Evolutionary conservation across 371 early-diverging fungal genomes (phyloP).

Genomic region (Mucor lusitanicus): DNA sequence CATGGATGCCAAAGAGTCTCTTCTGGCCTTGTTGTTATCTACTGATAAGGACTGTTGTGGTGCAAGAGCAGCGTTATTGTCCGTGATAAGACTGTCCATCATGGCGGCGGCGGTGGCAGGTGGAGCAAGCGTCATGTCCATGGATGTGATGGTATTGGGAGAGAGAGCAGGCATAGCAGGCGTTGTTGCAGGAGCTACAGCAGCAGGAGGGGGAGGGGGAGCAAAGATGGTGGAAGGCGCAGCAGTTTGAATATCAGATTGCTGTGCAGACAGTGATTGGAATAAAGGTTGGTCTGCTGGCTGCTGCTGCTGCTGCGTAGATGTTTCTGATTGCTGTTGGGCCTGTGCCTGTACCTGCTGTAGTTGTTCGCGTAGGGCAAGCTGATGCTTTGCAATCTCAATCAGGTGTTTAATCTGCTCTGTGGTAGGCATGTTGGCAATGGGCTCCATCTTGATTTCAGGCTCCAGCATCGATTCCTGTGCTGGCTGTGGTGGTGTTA

Average conservation of each 20-base stretch:
- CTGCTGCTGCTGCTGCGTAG: neutral
- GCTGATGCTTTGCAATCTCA: constrained; percentile 45
- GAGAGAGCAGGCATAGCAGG: constrained; percentile 5
- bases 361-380: constrained; percentile 31
- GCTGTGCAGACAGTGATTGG: neutral
- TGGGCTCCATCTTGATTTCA: constrained; percentile 8
- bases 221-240: constrained; percentile 25
- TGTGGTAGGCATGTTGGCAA: constrained; percentile 30
- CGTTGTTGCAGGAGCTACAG: neutral
- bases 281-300: constrained; percentile 6
- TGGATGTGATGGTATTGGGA: constrained; percentile 1
- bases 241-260: constrained; percentile 18
- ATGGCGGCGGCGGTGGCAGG: neutral
- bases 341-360: constrained; percentile 11
- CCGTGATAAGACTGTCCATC: neutral
- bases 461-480: neutral
- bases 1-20: constrained; percentile 12
- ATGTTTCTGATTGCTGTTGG: neutral
- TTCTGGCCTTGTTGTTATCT: constrained; percentile 7
- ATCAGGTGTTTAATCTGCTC: constrained; percentile 50
- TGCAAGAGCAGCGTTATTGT: neutral
- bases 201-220: constrained; percentile 10
- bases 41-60: neutral
- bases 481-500: constrained; percentile 6
- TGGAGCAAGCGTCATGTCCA: neutral